phyloP scores from a whole-genome alignment of 257 asterid genomes.

The Solanum habrochaites region DNA sequence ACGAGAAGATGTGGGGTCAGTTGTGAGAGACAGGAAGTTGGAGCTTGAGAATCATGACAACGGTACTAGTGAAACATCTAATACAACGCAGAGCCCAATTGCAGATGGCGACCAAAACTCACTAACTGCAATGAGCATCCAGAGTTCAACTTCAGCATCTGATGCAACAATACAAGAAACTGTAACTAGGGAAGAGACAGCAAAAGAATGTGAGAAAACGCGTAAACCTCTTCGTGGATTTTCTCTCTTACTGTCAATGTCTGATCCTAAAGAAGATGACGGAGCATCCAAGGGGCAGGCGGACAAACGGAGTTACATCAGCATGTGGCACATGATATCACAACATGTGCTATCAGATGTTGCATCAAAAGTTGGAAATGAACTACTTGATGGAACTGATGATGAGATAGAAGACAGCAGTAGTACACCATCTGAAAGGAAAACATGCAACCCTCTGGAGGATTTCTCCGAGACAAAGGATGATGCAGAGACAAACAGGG shows the following conservation, averaged over 20 bases:
- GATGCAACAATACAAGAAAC: neutral
- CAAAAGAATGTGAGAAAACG: neutral
- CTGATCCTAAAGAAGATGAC: constrained; percentile 2
- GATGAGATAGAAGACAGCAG: constrained; percentile 29
- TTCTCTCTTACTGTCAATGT: neutral
- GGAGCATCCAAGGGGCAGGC: neutral
- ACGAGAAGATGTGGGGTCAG: neutral
- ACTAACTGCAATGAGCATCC: neutral
- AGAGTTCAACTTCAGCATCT: neutral
- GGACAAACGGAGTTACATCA: constrained; percentile 36
- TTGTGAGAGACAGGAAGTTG: neutral
- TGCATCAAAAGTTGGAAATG: constrained; percentile 58
- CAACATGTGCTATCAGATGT: constrained; percentile 75
- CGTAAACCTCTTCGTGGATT: neutral
- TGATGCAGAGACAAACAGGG: neutral
- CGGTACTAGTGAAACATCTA: neutral
- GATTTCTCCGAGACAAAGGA: neutral
- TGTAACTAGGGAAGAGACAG: neutral
- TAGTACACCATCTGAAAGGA: neutral
- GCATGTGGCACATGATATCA: constrained; percentile 88
- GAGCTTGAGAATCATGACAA: neutral
- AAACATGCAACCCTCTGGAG: neutral
- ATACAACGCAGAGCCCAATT: neutral
- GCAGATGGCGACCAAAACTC: neutral
- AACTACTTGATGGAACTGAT: constrained; percentile 62